phyloP scores from a whole-genome alignment of 148 eudicot species.

The Gaultheria prostrata region DNA sequence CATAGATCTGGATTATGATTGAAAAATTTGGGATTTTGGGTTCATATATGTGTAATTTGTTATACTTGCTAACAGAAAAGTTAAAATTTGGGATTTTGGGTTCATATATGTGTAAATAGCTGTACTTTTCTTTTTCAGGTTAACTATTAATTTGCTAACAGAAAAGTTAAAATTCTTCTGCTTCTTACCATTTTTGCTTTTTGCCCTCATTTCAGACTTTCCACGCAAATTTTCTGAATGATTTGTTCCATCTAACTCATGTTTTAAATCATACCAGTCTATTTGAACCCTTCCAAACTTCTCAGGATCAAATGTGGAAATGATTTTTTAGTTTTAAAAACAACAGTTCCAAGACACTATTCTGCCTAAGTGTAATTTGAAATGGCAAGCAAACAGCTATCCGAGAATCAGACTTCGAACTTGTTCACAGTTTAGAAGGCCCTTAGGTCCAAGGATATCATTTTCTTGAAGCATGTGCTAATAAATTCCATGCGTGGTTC shows the following conservation, averaged over 20 bases:
- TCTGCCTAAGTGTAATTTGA: not conserved
- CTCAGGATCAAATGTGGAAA: too few relatives aligned
- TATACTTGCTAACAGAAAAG: too few relatives aligned
- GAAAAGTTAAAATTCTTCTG: too few relatives aligned
- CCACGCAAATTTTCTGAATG: not conserved
- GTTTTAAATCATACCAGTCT: too few relatives aligned
- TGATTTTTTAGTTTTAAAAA: not conserved
- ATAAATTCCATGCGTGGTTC: not conserved
- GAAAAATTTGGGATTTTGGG: too few relatives aligned
- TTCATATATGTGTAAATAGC: too few relatives aligned
- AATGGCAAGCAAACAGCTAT: not conserved
- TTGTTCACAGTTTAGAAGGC: not conserved
- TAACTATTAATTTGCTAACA: not conserved
- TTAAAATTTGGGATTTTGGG: too few relatives aligned
- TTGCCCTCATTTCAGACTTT: not conserved
- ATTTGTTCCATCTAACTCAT: not conserved
- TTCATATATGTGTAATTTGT: too few relatives aligned
- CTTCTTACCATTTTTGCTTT: not conserved
- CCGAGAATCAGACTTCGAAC: not conserved
- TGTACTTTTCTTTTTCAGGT: too few relatives aligned
- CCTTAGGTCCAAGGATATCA: not conserved
- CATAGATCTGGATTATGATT: too few relatives aligned
- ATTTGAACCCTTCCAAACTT: too few relatives aligned
- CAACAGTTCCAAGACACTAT: not conserved
- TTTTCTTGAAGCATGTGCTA: not conserved